Percentiles rank a stretch among this genome's conserved stretches.
Conservation (phyloP, 371 early-diverging fungal genomes). For the Dichotomocladium elegans region DNA sequence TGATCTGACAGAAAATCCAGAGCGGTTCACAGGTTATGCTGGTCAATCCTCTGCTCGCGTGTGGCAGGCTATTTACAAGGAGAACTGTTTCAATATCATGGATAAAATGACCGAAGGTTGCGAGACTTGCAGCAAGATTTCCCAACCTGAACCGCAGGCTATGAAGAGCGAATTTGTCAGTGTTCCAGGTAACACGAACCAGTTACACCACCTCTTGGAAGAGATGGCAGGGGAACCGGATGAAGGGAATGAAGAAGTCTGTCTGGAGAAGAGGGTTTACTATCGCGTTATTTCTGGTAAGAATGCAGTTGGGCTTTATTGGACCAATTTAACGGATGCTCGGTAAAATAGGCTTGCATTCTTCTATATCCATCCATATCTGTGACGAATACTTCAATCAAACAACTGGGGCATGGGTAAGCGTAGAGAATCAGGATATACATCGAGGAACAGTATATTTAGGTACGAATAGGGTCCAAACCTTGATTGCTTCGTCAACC, state of each 20-base stretch:
- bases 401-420: slow-evolving; percentile 85
- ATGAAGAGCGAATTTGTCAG: slow-evolving; percentile 26
- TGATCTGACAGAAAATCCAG: slow-evolving; percentile 88
- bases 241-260: slow-evolving; percentile 51
- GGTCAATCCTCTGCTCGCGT: slow-evolving; percentile 85
- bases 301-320: background rate
- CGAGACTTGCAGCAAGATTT: slow-evolving; percentile 29
- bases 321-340: background rate
- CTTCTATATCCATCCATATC: slow-evolving; percentile 97
- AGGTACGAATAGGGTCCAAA: slow-evolving; percentile 59
- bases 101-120: slow-evolving; percentile 58
- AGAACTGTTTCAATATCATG: slow-evolving; percentile 90
- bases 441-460: slow-evolving; percentile 1
- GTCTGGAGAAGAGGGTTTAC: slow-evolving; percentile 90
- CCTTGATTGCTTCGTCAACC: slow-evolving; percentile 82
- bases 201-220: slow-evolving; percentile 38
- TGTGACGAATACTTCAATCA: slow-evolving; percentile 88
- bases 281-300: slow-evolving; percentile 90
- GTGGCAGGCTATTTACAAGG: slow-evolving; percentile 93
- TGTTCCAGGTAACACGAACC: slow-evolving; percentile 24
- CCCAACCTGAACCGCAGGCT: slow-evolving; percentile 26
- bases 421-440: background rate
- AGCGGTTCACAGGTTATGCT: slow-evolving; percentile 94
- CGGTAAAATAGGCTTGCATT: slow-evolving; percentile 70
- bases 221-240: slow-evolving; percentile 51